Evolutionary conservation across 371 early-diverging fungal species (phyloP).

Genomic region (Enteropsectra breve): DNA sequence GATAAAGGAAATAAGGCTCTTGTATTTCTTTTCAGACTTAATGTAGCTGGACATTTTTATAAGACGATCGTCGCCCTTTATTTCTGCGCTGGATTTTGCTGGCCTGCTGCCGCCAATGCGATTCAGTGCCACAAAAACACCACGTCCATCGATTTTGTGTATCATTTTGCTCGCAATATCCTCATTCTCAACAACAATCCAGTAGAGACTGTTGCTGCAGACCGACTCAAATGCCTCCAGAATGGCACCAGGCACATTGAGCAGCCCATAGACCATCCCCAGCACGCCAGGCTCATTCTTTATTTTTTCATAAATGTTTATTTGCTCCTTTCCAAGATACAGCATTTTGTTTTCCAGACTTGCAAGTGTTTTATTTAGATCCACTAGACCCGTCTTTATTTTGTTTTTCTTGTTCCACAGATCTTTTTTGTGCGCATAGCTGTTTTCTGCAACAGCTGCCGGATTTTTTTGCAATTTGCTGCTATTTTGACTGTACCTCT

Average conservation of each 20-base stretch:
- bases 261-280: constrained; percentile 54
- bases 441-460: constrained; percentile 64
- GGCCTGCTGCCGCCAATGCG: constrained; percentile 23
- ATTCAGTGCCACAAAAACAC: constrained; percentile 87
- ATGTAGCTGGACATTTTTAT: constrained; percentile 23
- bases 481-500: background rate
- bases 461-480: background rate
- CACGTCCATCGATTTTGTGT: constrained; percentile 70
- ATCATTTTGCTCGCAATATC: constrained; percentile 71
- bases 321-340: constrained; percentile 16
- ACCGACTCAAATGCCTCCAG: constrained; percentile 50
- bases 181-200: constrained; percentile 87
- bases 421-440: constrained; percentile 68
- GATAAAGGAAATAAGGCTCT: constrained; percentile 38
- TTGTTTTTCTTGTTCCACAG: constrained; percentile 81
- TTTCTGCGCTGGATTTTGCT: background rate
- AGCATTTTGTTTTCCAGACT: constrained; percentile 36
- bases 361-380: constrained; percentile 26
- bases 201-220: constrained; percentile 68
- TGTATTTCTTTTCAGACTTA: constrained; percentile 39
- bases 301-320: constrained; percentile 39
- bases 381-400: constrained; percentile 62
- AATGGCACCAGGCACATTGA: constrained; percentile 53
- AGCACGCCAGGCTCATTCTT: constrained; percentile 60
- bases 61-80: background rate